Evolutionary conservation across 2,329 filamentous ascomycete species (phyloP), one percentile per base, ranked within the genome.

Genomic region (Paraconiothyrium brasiliense): DNA sequence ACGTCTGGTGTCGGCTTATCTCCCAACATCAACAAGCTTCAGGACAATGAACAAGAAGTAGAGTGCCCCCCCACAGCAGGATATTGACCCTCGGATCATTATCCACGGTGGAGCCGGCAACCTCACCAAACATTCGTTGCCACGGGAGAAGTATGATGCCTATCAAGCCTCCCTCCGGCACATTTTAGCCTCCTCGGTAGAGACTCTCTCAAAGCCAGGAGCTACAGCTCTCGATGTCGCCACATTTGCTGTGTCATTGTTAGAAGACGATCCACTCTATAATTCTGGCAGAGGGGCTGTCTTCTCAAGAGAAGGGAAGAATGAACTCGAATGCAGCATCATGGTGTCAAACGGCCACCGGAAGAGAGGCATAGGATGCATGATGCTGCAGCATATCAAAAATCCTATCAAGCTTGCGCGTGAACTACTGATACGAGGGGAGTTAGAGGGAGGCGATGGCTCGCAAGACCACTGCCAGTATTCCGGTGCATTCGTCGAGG

Each of bases 201-300:
- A 47, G 11, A 2, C 48, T 3, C 39, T 47, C 46, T 56, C 43
- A 32, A 47, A 35, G 13, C 41, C 54, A 16, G 32, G 41, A 4
- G 37, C 41, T 8, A 56, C 54, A 37, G 54, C 54, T 16, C 54
- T 56, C 32, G 54, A 56, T 58, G 86, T 89, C 0, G 92, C 92
- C 1, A 90, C 90, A 1, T 86, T 90, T 76, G 93, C 93, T 48
- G 92, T 96, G 11, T 56, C 48, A 22, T 16, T 41, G 34, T 30
- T 50, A 48, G 47, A 54, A 35, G 59, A 50, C 20, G 56, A 58
- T 35, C 20, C 41, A 22, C 32, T 50, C 34, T 61, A 58, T 44
- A 97, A 97, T 80, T 89, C 89, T 60, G 93, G 89, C 8, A 89
- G 89, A 70, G 94, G 94, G 57, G 92, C 93, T 54, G 93, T 97